These are phyloP conservation scores for Cladosporium colombiae DNA, from an alignment of 2,329 filamentous ascomycete species.

Conservation along the genomic window DNA sequence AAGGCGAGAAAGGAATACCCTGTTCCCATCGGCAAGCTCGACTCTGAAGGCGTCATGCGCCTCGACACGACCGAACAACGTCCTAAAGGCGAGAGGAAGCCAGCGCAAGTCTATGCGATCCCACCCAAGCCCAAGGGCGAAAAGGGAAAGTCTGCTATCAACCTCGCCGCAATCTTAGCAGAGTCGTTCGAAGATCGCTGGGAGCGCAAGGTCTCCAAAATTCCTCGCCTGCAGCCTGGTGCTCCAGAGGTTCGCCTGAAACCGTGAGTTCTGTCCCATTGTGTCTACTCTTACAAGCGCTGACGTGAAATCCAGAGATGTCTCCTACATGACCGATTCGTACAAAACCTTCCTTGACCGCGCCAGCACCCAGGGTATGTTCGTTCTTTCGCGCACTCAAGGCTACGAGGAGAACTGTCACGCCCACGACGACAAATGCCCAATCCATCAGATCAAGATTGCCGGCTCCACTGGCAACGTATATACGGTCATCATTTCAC, in stretches of 20 bases:
- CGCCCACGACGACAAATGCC: conserved; percentile 50
- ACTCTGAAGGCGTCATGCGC: conserved; percentile 16
- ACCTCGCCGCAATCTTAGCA: conserved; percentile 14
- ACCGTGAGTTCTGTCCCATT: conserved; percentile 20
- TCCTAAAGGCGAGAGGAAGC: conserved; percentile 11
- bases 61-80: conserved; percentile 4
- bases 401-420: conserved; percentile 47
- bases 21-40: conserved; percentile 11
- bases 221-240: conserved; percentile 21
- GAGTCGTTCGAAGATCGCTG: conserved; percentile 17
- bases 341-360: conserved; percentile 29
- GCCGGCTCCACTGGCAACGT: conserved; percentile 64
- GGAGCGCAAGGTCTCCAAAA: conserved; percentile 10
- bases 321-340: conserved; percentile 23
- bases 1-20: background rate
- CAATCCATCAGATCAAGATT: conserved; percentile 57
- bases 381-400: conserved; percentile 55
- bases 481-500: conserved; percentile 58
- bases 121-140: background rate
- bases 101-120: conserved; percentile 11
- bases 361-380: conserved; percentile 48
- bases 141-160: background rate
- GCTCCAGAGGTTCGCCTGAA: conserved; percentile 31
- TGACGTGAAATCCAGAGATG: conserved; percentile 9
- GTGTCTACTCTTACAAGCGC: background rate